Base-by-base conservation (phyloP, 139 green algal genomes). In the Tetraselmis chui region DNA sequence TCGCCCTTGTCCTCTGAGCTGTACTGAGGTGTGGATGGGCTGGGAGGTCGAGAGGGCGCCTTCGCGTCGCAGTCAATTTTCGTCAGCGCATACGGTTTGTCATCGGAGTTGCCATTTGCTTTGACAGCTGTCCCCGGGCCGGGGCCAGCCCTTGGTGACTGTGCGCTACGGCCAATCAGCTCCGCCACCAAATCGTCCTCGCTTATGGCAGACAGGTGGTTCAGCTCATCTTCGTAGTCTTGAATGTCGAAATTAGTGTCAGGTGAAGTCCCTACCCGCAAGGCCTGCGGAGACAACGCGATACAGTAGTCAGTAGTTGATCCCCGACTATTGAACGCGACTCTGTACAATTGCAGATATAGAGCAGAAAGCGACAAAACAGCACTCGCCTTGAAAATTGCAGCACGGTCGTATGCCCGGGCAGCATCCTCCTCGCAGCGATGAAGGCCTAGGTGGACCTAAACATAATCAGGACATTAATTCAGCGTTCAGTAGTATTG, bases 401-500 rank as follows among this genome's bases (percentile, higher is more conserved):
- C 84, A 1, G 84, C 85, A 5, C 87, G 75, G 83, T 91, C 87
- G 78, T 91, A 89, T 0, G 87, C 87, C 1, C 79, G 30, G 23
- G 87, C 85, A 0, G 87, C 87, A 11, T 30, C 27, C 59, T 84
- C 82, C 76, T 91, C 87, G 22, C 29, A 82, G 0, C 22, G 1
- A 28, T 82, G 87, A 76, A 86, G 88, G 26, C 87, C 87, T 26
- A 91, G 81, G 76, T 91, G 85, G 28, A 91, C 87, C 84, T 87
- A 81, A 30, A 79, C 1, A 2, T 79, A n/a, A 32, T 28, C 2
- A 1, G 1, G 27, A 45, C 45, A 58, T 78, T 45, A 22, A 80
- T 24, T 29, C 26, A 18, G 1, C 76, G 2, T n/a, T n/a, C n/a
- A n/a, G n/a, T n/a, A n/a, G n/a, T n/a, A n/a, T n/a, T n/a, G n/a